phyloP scores from a whole-genome alignment of 2,329 filamentous ascomycete genomes.

The Colletotrichum sp. region DNA sequence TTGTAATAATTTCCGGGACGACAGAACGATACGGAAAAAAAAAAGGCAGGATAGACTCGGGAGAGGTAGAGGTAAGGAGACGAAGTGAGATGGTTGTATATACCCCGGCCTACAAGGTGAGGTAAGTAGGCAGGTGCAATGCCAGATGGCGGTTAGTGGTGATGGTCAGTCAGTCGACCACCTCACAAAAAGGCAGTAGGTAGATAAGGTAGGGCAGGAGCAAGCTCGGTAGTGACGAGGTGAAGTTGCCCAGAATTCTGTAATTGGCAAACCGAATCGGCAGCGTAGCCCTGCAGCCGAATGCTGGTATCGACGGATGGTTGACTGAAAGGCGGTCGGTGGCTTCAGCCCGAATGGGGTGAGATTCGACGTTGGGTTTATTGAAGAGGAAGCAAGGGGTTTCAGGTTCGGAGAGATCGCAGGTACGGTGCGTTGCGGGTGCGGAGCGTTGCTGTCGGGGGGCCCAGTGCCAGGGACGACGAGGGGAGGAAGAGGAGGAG shows the following conservation, averaged over 20 bases:
- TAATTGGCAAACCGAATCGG: background rate
- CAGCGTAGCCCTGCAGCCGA: conserved; percentile 1
- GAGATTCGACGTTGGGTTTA: conserved; percentile 17
- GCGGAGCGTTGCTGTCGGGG: background rate
- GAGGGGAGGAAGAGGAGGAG: background rate
- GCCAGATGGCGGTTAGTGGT: background rate
- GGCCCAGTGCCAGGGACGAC: conserved; percentile 2
- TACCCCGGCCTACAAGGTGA: background rate
- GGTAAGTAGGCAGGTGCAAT: background rate
- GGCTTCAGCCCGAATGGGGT: conserved; percentile 16
- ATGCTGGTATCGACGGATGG: background rate
- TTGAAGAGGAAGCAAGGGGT: conserved; percentile 20
- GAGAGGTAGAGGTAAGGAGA: background rate
- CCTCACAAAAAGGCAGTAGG: background rate
- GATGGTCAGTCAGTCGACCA: background rate
- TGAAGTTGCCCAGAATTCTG: background rate
- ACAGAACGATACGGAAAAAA: background rate
- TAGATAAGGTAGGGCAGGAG: background rate
- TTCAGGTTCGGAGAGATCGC: conserved; percentile 22
- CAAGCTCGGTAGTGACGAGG: background rate
- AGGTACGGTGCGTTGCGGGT: conserved; percentile 9
- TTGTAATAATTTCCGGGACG: background rate
- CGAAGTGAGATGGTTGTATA: background rate
- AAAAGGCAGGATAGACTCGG: background rate
- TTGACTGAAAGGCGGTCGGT: conserved; percentile 15